phyloP scores from a whole-genome alignment of 192 early-diverging fungal species.

The Geosiphon pyriformis region DNA sequence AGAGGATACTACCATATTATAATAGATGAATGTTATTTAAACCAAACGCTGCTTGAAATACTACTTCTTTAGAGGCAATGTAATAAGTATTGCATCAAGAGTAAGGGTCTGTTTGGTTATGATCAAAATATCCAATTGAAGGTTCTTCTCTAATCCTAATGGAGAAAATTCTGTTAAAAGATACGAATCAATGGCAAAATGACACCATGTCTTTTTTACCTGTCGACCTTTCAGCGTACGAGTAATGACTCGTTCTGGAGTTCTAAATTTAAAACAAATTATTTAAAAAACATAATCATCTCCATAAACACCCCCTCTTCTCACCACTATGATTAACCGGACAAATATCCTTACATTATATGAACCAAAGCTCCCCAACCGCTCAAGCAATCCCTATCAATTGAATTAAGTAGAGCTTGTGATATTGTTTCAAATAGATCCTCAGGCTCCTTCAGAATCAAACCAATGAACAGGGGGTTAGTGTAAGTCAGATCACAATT shows the following conservation, averaged over 20 bases:
- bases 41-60: too few relatives aligned
- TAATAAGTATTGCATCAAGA: too few relatives aligned
- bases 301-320: background rate
- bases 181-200: too few relatives aligned
- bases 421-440: conserved; percentile 97
- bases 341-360: conserved; percentile 60
- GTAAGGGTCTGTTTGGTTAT: too few relatives aligned
- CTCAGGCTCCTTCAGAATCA: conserved; percentile 61
- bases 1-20: too few relatives aligned
- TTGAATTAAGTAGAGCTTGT: conserved; percentile 88
- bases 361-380: conserved; percentile 98
- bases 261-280: conserved; percentile 38
- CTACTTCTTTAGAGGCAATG: too few relatives aligned
- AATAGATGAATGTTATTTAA: too few relatives aligned
- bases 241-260: conserved; percentile 79
- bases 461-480: too few relatives aligned
- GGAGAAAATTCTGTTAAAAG: too few relatives aligned
- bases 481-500: background rate
- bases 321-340: background rate
- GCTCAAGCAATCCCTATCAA: conserved; percentile 88
- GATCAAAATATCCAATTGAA: too few relatives aligned
- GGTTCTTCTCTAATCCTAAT: too few relatives aligned
- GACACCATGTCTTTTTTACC: too few relatives aligned
- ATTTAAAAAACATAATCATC: background rate
- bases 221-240: conserved; percentile 77